These are phyloP conservation scores for Colletotrichum musicola DNA, from an alignment of 2,329 filamentous ascomycete species.

Conservation along the genomic window DNA sequence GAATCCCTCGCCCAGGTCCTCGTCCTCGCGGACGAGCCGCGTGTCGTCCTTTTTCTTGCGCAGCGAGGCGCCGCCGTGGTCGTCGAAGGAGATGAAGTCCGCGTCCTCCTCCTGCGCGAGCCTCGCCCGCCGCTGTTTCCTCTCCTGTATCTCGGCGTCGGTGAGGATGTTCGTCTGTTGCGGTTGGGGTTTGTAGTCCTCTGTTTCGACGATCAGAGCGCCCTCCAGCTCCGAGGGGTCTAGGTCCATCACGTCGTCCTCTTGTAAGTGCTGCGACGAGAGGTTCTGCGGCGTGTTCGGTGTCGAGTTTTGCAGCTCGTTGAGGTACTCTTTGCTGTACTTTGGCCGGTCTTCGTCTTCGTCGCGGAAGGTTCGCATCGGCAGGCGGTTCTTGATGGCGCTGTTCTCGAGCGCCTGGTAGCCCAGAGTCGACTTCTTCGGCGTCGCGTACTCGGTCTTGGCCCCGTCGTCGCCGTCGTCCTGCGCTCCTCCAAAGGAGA, in stretches of 20 bases:
- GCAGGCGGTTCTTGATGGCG: slow-evolving; percentile 70
- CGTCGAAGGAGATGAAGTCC: slow-evolving; percentile 75
- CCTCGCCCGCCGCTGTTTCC: slow-evolving; percentile 78
- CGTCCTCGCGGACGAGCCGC: slow-evolving; percentile 85
- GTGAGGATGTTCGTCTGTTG: slow-evolving; percentile 56
- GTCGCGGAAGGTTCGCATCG: slow-evolving; percentile 65
- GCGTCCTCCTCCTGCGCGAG: slow-evolving; percentile 72
- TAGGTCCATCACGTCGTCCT: slow-evolving; percentile 66
- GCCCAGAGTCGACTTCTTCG: slow-evolving; percentile 73
- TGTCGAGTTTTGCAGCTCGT: slow-evolving; percentile 87
- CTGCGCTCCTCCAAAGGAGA: slow-evolving; percentile 75
- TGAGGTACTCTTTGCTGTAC: slow-evolving; percentile 89
- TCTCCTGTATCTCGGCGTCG: slow-evolving; percentile 36
- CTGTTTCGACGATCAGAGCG: slow-evolving; percentile 71
- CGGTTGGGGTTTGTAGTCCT: slow-evolving; percentile 53
- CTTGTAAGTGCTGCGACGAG: slow-evolving; percentile 56
- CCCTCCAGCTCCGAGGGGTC: slow-evolving; percentile 73
- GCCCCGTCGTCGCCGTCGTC: slow-evolving; percentile 67
- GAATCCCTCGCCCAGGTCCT: slow-evolving; percentile 93
- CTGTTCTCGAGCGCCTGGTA: slow-evolving; percentile 76
- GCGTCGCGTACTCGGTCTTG: slow-evolving; percentile 66
- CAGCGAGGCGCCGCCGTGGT: slow-evolving; percentile 56
- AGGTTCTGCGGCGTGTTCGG: slow-evolving; percentile 82
- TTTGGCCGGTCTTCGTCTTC: slow-evolving; percentile 77
- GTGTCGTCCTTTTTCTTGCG: slow-evolving; percentile 68